These are phyloP conservation scores for Saccharomycopsis sp. DNA, from an alignment of 805 yeast species.

Conservation along the genomic window DNA sequence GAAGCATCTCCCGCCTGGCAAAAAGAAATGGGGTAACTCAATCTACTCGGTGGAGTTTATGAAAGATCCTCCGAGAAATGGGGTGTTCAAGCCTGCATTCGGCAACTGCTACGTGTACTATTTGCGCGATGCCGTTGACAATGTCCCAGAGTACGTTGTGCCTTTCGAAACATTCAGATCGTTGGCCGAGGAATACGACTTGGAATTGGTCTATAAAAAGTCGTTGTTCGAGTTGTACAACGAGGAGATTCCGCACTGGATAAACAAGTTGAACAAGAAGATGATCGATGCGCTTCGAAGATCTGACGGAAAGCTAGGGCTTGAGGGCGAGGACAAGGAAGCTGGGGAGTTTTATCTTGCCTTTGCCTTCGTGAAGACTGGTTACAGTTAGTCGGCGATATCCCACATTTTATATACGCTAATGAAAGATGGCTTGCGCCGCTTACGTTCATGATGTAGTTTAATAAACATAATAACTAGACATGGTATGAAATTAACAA, in stretches of 20 bases:
- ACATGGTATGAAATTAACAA: not conserved
- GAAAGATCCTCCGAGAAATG: conserved; percentile 68
- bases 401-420: too few species aligned
- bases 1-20: conserved; percentile 42
- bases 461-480: not conserved
- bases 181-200: conserved; percentile 75
- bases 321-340: conserved; percentile 84
- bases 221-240: conserved; percentile 79
- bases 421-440: too few species aligned
- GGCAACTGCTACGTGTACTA: conserved; percentile 82
- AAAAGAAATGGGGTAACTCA: conserved; percentile 74
- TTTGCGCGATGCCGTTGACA: conserved; percentile 88
- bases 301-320: conserved; percentile 75
- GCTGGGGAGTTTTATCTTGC: conserved; percentile 83
- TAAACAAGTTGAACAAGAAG: conserved; percentile 48
- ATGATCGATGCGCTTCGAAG: conserved; percentile 65
- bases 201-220: conserved; percentile 64
- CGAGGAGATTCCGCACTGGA: conserved; percentile 67
- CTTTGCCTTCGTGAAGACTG: conserved; percentile 69
- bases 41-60: conserved; percentile 73
- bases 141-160: conserved; percentile 94
- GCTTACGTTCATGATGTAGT: too few species aligned
- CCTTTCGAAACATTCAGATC: conserved; percentile 85
- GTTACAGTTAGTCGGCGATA: conserved; percentile 14
- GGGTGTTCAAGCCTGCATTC: conserved; percentile 52